Conservation (phyloP, 2,329 filamentous ascomycete genomes). For the Pochonia chlamydosporia region DNA sequence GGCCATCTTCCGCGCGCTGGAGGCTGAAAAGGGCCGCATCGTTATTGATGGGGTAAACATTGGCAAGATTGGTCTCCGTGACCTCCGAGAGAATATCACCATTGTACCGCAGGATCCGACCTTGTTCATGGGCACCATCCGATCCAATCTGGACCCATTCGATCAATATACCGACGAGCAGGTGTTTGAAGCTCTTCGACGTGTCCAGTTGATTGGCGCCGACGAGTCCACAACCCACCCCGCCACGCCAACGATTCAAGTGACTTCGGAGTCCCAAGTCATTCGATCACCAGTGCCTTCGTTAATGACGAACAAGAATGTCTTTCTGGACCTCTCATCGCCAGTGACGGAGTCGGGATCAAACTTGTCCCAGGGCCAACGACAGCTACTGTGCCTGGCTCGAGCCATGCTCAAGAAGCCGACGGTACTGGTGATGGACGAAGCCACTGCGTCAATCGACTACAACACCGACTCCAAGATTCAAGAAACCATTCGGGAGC, state of each 20-base stretch:
- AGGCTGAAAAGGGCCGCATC: slow-evolving; percentile 86
- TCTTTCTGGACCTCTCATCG: slow-evolving; percentile 83
- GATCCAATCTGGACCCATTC: slow-evolving; percentile 92
- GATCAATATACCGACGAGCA: slow-evolving; percentile 82
- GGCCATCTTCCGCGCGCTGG: slow-evolving; percentile 87
- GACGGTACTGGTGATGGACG: slow-evolving; percentile 96
- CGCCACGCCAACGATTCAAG: slow-evolving; percentile 17
- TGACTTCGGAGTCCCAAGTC: slow-evolving; percentile 10
- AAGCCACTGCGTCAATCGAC: slow-evolving; percentile 95
- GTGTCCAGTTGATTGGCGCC: slow-evolving; percentile 77
- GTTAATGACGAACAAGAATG: slow-evolving; percentile 77
- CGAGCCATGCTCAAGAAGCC: slow-evolving; percentile 87
- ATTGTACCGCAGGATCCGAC: slow-evolving; percentile 98
- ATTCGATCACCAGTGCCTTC: slow-evolving; percentile 19
- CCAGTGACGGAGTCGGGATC: slow-evolving; percentile 83
- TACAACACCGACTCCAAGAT: slow-evolving; percentile 95
- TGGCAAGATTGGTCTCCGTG: slow-evolving; percentile 81
- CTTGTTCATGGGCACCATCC: slow-evolving; percentile 85
- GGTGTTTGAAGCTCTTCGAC: slow-evolving; percentile 77
- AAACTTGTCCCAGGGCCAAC: slow-evolving; percentile 93
- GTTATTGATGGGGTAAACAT: slow-evolving; percentile 90
- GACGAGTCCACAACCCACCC: slow-evolving; percentile 38
- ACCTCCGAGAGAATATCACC: slow-evolving; percentile 87
- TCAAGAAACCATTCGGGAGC: slow-evolving; percentile 90
- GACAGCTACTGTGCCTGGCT: slow-evolving; percentile 89